phyloP scores from a whole-genome alignment of 192 early-diverging fungal genomes.

The Coemansia sp. region DNA sequence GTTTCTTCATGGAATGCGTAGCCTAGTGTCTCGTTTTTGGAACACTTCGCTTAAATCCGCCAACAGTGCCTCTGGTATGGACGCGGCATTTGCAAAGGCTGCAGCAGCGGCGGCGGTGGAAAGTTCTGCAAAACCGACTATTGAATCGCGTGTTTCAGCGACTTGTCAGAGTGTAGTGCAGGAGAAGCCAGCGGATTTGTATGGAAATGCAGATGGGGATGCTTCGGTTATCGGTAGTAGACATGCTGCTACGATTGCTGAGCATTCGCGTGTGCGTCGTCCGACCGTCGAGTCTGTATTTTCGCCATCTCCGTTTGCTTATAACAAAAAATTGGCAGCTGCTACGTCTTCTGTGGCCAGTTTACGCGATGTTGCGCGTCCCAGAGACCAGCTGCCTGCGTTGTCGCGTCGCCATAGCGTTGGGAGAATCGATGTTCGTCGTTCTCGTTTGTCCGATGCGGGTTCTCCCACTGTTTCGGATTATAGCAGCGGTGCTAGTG shows the following conservation, averaged over 20 bases:
- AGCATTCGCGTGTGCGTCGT: slow-evolving; percentile 17
- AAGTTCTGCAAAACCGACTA: neutral
- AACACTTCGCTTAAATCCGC: slow-evolving; percentile 37
- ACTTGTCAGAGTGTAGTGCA: neutral
- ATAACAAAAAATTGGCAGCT: slow-evolving; percentile 43
- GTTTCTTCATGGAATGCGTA: slow-evolving; percentile 52
- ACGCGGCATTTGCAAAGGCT: neutral
- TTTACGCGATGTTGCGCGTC: slow-evolving; percentile 39
- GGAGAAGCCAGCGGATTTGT: neutral
- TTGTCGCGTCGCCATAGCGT: slow-evolving; percentile 45
- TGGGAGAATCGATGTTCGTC: slow-evolving; percentile 18
- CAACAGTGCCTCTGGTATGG: neutral
- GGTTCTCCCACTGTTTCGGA: neutral
- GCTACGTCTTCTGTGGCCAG: slow-evolving; percentile 46
- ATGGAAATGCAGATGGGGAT: neutral
- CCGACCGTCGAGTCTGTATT: slow-evolving; percentile 43
- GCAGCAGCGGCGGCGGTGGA: neutral
- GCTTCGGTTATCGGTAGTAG: neutral
- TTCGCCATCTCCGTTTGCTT: slow-evolving; percentile 52
- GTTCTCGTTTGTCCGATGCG: slow-evolving; percentile 11
- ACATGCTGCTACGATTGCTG: slow-evolving; percentile 30
- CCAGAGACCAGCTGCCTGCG: slow-evolving; percentile 22
- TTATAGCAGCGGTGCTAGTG: neutral
- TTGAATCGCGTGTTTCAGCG: neutral
- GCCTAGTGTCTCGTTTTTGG: slow-evolving; percentile 48